Percentiles rank a stretch among this genome's conserved stretches.
Conservation (phyloP, 208 protist genomes). For the Herpetomonas samuelpessoai region DNA sequence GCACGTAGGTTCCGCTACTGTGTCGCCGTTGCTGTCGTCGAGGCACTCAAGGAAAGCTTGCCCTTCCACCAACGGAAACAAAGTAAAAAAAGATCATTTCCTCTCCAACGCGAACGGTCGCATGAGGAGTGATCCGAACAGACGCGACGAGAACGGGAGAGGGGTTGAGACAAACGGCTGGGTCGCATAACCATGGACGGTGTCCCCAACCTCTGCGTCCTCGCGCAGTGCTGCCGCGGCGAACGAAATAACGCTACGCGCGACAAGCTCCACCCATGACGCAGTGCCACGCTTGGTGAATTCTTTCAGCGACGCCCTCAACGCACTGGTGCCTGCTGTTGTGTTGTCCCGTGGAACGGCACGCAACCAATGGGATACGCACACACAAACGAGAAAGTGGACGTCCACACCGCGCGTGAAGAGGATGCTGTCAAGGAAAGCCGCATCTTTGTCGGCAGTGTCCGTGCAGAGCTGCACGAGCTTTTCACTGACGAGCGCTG, state of each 20-base stretch:
- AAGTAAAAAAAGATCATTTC: conserved; percentile 8
- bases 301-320: conserved; percentile 21
- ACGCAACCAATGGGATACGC: not conserved
- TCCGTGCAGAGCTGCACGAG: not conserved
- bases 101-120: conserved; percentile 23
- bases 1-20: too few species aligned
- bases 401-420: not conserved
- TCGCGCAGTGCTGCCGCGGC: conserved; percentile 17
- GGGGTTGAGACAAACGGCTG: conserved; percentile 13
- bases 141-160: conserved; percentile 23
- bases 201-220: conserved; percentile 1
- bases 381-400: not conserved
- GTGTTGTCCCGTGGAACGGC: not conserved
- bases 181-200: too few species aligned
- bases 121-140: conserved; percentile 27
- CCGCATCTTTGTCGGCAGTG: not conserved
- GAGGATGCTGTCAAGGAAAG: not conserved
- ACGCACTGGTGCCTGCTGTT: conserved; percentile 1
- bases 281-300: conserved; percentile 19
- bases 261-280: conserved; percentile 23
- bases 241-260: conserved; percentile 20
- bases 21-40: too few species aligned
- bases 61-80: conserved; percentile 10
- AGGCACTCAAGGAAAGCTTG: too few species aligned
- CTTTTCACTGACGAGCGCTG: conserved; percentile 8